Evolutionary conservation across 805 yeast genomes (phyloP), one percentile per base, ranked within the genome.

Genomic region (Candida dajiaensis): DNA sequence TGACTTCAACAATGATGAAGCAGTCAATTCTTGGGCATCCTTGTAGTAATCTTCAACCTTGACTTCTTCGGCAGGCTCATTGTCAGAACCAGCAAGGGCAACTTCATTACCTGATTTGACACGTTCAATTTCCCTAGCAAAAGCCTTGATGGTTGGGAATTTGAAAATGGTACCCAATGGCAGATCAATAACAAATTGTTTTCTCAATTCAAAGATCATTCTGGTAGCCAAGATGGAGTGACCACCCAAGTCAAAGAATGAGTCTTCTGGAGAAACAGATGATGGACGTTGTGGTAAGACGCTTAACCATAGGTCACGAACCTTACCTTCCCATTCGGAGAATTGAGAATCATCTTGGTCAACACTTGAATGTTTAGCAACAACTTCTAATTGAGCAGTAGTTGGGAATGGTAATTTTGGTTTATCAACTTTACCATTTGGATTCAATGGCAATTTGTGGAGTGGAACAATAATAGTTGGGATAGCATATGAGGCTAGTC

Each of bases 371-470:
- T 78, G 75, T 50, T 71, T 68, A 12, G 95, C 80, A 40, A 89
- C 96, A 16, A 81, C 74, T 28, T 83, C 80, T 52, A 94, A 72
- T 68, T 92, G 97, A 16, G 85, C 92, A 21, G 86, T 76, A 47
- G 88, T 88, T 45, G 99, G 99, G 78, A 86, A 89, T 40, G 97
- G 98, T 50, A 94, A 72, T 60, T 92, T 89, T 33, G 98, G 98
- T 71, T 94, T 94, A 70, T 94, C 99, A 48, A 94, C 89, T 68
- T 94, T 94, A 57, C 99, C 99, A 65, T 94, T 94, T 49, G 99
- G 99, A 68, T 94, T 94, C 67, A 94, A 74, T 22, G 99, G 99
- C 62, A 94, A 69, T 58, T 81, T 83, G 22, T 77, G 73, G 71
- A 95, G 73, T 15, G 97, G 97, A 42, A 94, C 92, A 59, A 94